Base-by-base conservation (phyloP, 2,329 filamentous ascomycete species). In the Aureobasidium sp. region DNA sequence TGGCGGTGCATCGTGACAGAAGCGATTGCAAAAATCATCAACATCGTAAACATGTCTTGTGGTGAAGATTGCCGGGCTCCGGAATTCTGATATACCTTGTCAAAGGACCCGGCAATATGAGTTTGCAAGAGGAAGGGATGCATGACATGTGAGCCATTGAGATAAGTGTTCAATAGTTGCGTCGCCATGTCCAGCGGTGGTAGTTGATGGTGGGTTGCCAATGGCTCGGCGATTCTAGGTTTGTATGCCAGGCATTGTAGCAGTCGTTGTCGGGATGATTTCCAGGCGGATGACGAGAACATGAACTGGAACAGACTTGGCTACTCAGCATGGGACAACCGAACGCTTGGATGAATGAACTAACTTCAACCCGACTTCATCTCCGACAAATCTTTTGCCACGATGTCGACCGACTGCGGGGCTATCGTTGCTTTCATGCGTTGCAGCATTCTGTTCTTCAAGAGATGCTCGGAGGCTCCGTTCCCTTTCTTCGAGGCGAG, bases 21-120 rank as follows among this genome's bases (percentile, higher is more conserved):
- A 1, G 72, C 72, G 3, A 77, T 71, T 0, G 75, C 74, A 39
- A 74, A 69, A 0, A 77, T 70, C 71, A 77, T 76, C 51, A 74
- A 74, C 57, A 44, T 12, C 2, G 41, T 44, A 20, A 44, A 44
- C 41, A 44, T 44, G 20, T 44, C 41, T 14, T 44, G 41, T 22
- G 41, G 3, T 4, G 8, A 11, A 22, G 41, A 5, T 44, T 44
- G 41, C 5, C 5, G n/a, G 2, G 20, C 3, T 25, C 14, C 41
- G 1, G 9, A 11, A 8, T n/a, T 14, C 1, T 14, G 41, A n/a
- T 42, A 42, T 44, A 44, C 20, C 5, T 3, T 14, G 41, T 44
- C 41, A 14, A 44, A 44, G 12, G 41, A 44, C 9, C 22, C 11
- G 11, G 6, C 12, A 9, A 44, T 44, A 4, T 44, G 20, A 14